Conservation (phyloP, 441 rosid genomes). For the Codiaeum variegatum region DNA sequence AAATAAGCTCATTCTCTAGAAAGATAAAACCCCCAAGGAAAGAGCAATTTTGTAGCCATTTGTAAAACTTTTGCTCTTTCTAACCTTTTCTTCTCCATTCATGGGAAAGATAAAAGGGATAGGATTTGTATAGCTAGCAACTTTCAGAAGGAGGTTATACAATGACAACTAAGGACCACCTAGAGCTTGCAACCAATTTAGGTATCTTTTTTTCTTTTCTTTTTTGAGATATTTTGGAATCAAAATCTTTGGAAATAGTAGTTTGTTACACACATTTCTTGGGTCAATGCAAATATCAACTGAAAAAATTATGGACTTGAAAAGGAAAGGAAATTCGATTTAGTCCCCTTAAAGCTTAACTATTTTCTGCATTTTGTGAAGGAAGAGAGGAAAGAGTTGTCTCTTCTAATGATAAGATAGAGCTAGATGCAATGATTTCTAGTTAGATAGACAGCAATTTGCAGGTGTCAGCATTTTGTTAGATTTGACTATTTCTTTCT, state of each 20-base stretch:
- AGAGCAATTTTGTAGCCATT: background rate
- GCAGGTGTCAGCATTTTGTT: too few relatives aligned
- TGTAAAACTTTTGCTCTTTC: background rate
- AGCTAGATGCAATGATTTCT: background rate
- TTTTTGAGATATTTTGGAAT: background rate
- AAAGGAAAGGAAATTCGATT: background rate
- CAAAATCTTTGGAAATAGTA: background rate
- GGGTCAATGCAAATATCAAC: background rate
- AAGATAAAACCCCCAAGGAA: background rate
- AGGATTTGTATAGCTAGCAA: background rate
- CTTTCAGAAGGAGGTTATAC: background rate
- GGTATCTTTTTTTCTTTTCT: background rate
- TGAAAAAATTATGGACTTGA: background rate
- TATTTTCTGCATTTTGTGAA: background rate
- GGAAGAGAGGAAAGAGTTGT: background rate
- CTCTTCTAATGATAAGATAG: background rate
- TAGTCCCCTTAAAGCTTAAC: background rate
- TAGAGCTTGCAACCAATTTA: background rate
- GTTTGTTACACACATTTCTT: background rate
- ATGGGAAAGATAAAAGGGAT: too few relatives aligned
- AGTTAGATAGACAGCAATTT: background rate
- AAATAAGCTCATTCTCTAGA: background rate
- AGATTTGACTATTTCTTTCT: background rate
- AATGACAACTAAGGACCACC: background rate
- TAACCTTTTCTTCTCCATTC: background rate